Evolutionary conservation across 225 moss, liverwort and hornwort species (phyloP), one percentile per base, ranked within the genome.

Genomic region (Bryoerythrophyllum caledonicum): DNA sequence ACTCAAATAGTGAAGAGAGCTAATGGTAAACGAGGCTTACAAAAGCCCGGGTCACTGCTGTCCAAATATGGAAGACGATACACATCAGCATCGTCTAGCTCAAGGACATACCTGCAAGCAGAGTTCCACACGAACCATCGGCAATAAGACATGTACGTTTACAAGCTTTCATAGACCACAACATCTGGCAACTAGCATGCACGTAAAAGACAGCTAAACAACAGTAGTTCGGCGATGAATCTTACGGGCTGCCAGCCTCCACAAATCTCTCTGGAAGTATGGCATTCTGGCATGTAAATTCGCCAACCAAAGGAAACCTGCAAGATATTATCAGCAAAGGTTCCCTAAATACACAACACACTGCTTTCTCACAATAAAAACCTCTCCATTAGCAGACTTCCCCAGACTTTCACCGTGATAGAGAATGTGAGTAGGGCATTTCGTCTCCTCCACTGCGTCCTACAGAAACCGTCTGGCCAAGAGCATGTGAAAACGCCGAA

Each of bases 11-110:
- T 46, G 34, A 24, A 57, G 19, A 49, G 6, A 2, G 41, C 24
- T 16, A 20, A 3, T 25, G 37, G 68, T 34, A 1, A 27, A 34
- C 51, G 68, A 60, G 8, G 54, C 88, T 84, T 83, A 95, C 94
- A 87, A 69, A 99, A 99, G 75, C 99, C 99, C 10, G 99, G 89
- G 71, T 94, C 95, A 69, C 99, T 99, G 86, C 95, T 99, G 73
- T 95, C 93, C 61, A 99, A 76, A 73, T 95, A 99, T 4, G 95
- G 99, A 48, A 99, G 90, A 59, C 99, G 91, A 85, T 99, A 99
- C 3, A 99, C 99, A 84, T 99, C 99, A 48, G 99, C 99, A 44
- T 99, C 95, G 72, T 99, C 90, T 23, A 93, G 67, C 78, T 95
- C 93, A 60, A 99, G 85, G 34, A 95, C 95, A 81, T 95, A 93